Conservation (phyloP, 176 grass and related monocot genomes). For the Triticum monococcum region DNA sequence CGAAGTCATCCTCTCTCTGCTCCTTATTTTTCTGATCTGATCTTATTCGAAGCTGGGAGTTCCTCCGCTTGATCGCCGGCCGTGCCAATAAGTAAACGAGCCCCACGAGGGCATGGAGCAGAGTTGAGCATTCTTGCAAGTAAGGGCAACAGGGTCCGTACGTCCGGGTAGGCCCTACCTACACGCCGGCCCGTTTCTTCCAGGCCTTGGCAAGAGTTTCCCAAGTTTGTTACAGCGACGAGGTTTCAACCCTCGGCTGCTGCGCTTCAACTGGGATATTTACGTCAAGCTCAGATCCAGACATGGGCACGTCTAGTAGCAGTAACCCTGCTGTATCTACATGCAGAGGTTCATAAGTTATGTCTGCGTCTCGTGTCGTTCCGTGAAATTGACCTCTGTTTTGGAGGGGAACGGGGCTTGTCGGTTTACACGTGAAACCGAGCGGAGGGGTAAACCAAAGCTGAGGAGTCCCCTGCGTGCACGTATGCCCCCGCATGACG, state of each 20-base stretch:
- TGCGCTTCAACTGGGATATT: neutral
- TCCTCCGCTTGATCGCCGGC: neutral
- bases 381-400: neutral
- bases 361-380: neutral
- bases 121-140: conserved; percentile 47
- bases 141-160: neutral
- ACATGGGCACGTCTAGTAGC: neutral
- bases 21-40: neutral
- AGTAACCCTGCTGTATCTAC: neutral
- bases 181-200: conserved; percentile 6
- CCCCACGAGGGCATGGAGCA: neutral
- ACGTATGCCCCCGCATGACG: conserved; percentile 17
- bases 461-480: conserved; percentile 15
- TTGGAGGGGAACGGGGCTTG: conserved; percentile 10
- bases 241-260: neutral
- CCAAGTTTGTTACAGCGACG: neutral
- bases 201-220: neutral
- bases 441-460: neutral
- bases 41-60: neutral
- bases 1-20: conserved; percentile 6
- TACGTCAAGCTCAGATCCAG: neutral
- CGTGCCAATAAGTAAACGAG: conserved; percentile 39
- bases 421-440: neutral
- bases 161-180: conserved; percentile 19
- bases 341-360: neutral